These are phyloP conservation scores for Pyrenophora graminea DNA, from an alignment of 2,329 filamentous ascomycete genomes.

Conservation along the genomic window DNA sequence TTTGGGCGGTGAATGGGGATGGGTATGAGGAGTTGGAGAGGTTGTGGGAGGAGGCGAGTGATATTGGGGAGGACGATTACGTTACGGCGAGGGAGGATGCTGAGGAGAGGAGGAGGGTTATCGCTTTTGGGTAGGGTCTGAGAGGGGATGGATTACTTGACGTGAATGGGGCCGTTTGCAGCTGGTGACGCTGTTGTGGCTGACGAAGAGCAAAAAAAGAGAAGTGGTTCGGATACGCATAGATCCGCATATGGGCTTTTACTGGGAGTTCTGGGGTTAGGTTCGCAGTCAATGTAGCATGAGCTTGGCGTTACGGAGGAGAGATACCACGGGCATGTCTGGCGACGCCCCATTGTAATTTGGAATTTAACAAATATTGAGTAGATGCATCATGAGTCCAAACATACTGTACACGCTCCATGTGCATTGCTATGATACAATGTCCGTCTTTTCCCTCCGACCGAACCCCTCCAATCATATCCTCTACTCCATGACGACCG, in stretches of 20 bases:
- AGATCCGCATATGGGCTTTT: not conserved
- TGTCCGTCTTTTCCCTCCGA: conserved; percentile 13
- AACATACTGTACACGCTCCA: conserved; percentile 45
- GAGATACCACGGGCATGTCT: conserved; percentile 36
- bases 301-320: conserved; percentile 32
- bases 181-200: not conserved
- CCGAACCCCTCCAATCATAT: not conserved
- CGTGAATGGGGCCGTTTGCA: no score
- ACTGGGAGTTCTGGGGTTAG: conserved; percentile 3
- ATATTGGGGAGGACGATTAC: conserved; percentile 85
- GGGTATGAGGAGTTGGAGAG: conserved; percentile 71
- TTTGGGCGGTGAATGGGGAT: conserved; percentile 80
- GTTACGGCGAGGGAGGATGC: conserved; percentile 75
- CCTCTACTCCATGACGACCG: conserved; percentile 84
- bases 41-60: conserved; percentile 85
- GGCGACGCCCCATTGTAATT: conserved; percentile 23
- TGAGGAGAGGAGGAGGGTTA: conserved; percentile 56
- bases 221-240: not conserved
- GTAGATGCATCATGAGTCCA: conserved; percentile 39
- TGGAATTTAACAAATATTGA: conserved; percentile 23
- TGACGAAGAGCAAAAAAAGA: not conserved
- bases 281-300: conserved; percentile 17
- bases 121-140: conserved; percentile 44
- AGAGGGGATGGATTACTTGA: no score
- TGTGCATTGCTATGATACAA: conserved; percentile 44